phyloP scores from a whole-genome alignment of 2,329 filamentous ascomycete genomes.

The Samsoniella hepiali region DNA sequence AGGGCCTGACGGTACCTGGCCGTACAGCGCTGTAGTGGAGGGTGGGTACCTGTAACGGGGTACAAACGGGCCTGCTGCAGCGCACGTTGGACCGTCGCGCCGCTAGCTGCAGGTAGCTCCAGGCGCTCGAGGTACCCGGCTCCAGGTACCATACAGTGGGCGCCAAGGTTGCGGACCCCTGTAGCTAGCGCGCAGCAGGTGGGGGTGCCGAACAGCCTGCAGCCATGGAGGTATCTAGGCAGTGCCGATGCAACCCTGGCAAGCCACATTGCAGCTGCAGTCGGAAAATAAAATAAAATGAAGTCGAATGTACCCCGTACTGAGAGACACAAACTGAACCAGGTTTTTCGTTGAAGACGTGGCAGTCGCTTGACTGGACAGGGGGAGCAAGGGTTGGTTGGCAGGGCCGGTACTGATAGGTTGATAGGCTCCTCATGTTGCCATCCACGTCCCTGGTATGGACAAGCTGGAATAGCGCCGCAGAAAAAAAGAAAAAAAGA shows the following conservation, averaged over 20 bases:
- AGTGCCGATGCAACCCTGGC: conserved; percentile 1
- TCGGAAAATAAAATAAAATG: background rate
- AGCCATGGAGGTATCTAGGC: background rate
- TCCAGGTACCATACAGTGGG: background rate
- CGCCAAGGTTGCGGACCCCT: conserved; percentile 1
- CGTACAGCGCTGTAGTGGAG: background rate
- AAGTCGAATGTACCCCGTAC: background rate
- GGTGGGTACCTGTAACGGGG: background rate
- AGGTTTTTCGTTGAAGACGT: background rate
- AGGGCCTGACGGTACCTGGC: background rate
- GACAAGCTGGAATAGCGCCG: background rate
- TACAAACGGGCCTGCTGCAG: background rate
- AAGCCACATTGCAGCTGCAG: background rate
- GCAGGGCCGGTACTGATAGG: too few species aligned
- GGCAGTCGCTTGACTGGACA: background rate
- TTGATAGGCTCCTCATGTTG: too few species aligned
- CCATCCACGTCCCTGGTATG: background rate
- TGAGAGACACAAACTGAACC: too few species aligned
- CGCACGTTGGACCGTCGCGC: background rate
- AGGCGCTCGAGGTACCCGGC: background rate
- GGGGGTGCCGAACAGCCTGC: background rate
- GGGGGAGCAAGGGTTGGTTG: background rate
- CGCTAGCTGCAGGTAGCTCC: background rate
- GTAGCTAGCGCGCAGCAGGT: background rate
- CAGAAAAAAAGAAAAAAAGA: background rate